These are phyloP conservation scores for Lentinus brumalis DNA, from an alignment of 768 basidiomycete genomes.

Conservation along the genomic window DNA sequence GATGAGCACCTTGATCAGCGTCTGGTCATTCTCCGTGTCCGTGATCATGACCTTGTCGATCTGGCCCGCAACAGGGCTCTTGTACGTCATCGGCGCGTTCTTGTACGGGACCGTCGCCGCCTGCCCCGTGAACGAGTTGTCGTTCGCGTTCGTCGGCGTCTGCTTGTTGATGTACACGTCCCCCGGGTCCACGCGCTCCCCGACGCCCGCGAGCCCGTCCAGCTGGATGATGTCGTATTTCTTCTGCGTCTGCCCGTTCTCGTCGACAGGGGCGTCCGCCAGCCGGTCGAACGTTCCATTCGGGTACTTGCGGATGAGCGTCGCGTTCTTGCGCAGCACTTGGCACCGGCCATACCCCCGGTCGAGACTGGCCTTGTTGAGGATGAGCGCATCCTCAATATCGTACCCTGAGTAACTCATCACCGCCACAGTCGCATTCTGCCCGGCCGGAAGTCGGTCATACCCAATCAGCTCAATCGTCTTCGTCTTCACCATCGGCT, in stretches of 20 bases:
- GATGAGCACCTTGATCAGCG: slow-evolving; percentile 94
- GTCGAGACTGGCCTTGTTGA: slow-evolving; percentile 96
- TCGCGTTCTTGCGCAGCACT: slow-evolving; percentile 93
- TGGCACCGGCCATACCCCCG: slow-evolving; percentile 98
- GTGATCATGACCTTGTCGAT: slow-evolving; percentile 98
- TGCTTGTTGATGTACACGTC: slow-evolving; percentile 98
- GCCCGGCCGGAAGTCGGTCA: slow-evolving; percentile 94
- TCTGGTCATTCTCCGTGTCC: slow-evolving; percentile 95
- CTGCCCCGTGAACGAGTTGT: slow-evolving; percentile 85
- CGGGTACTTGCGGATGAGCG: slow-evolving; percentile 92
- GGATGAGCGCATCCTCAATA: slow-evolving; percentile 97
- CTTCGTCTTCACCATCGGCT: slow-evolving; percentile 99
- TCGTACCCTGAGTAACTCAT: slow-evolving; percentile 99
- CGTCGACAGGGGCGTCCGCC: slow-evolving; percentile 88
- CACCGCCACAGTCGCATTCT: slow-evolving; percentile 97
- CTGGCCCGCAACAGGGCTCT: slow-evolving; percentile 89
- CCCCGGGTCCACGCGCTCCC: slow-evolving; percentile 89
- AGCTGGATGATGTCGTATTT: slow-evolving; percentile 89
- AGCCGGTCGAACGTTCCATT: slow-evolving; percentile 98
- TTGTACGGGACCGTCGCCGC: slow-evolving; percentile 86
- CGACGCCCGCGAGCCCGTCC: slow-evolving; percentile 94
- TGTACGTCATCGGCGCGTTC: slow-evolving; percentile 90
- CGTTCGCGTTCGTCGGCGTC: slow-evolving; percentile 90
- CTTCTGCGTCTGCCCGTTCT: slow-evolving; percentile 76
- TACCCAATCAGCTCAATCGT: slow-evolving; percentile 97